Percentiles rank a stretch among this genome's conserved stretches.
Evolutionary conservation across 805 yeast species (phyloP).

Genomic region (Millerozyma miso): DNA sequence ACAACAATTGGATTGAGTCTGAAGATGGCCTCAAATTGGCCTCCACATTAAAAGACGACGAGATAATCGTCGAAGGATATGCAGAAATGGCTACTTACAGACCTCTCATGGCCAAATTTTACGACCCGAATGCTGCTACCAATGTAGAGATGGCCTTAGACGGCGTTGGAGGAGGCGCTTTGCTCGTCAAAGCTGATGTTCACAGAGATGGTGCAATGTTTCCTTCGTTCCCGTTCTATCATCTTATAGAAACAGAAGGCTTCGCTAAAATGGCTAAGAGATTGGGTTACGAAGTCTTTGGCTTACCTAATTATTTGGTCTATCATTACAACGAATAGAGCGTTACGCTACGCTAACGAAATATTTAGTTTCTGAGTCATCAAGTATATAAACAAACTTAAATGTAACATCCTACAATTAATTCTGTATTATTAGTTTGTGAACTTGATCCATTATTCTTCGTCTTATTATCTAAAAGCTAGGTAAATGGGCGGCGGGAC

Average conservation of each 20-base stretch:
- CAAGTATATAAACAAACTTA: neutral
- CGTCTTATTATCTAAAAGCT: too few relatives aligned
- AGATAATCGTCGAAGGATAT: slow-evolving; percentile 93
- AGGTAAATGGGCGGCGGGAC: too few relatives aligned
- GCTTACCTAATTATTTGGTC: slow-evolving; percentile 91
- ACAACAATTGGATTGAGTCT: slow-evolving; percentile 89
- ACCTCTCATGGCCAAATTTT: slow-evolving; percentile 88
- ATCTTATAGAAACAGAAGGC: slow-evolving; percentile 95
- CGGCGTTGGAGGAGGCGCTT: slow-evolving; percentile 98
- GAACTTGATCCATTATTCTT: neutral
- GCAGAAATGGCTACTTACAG: slow-evolving; percentile 90
- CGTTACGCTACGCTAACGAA: neutral
- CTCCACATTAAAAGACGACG: slow-evolving; percentile 70
- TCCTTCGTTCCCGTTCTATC: slow-evolving; percentile 97
- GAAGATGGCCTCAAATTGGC: slow-evolving; percentile 81
- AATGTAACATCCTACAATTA: neutral
- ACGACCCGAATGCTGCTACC: slow-evolving; percentile 59
- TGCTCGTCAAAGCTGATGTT: slow-evolving; percentile 93
- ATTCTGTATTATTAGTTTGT: neutral
- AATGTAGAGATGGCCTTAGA: slow-evolving; percentile 78
- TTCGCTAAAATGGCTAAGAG: slow-evolving; percentile 98
- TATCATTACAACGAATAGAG: slow-evolving; percentile 78
- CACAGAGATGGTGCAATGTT: slow-evolving; percentile 99
- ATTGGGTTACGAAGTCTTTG: slow-evolving; percentile 84
- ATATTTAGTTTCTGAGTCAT: neutral